Evolutionary conservation across 345 rosid species (phyloP).

Genomic region (Citrus medica): DNA sequence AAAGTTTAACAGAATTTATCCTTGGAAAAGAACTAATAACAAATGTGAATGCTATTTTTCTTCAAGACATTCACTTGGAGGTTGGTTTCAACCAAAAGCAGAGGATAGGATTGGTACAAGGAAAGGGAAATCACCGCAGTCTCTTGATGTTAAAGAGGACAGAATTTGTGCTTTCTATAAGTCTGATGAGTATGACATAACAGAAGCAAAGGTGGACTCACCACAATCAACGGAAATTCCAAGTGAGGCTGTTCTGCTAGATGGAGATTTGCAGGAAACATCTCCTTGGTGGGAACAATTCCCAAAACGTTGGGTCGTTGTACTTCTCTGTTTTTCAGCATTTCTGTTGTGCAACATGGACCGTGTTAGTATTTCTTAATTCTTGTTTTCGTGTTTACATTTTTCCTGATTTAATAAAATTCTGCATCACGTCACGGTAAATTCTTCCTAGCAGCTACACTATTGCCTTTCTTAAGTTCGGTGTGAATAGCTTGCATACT

Average conservation of each 20-base stretch:
- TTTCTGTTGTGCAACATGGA: slow-evolving; percentile 97
- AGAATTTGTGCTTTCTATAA: slow-evolving; percentile 60
- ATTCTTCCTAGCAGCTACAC: not conserved
- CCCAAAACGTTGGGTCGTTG: slow-evolving; percentile 88
- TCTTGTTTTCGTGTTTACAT: not conserved
- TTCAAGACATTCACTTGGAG: slow-evolving; percentile 14
- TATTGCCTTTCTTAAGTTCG: not conserved
- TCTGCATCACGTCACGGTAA: not conserved
- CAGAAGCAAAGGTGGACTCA: slow-evolving; percentile 50
- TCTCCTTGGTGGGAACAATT: slow-evolving; percentile 78
- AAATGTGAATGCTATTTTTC: slow-evolving; percentile 30
- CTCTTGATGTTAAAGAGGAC: slow-evolving; percentile 19
- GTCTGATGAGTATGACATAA: slow-evolving; percentile 75
- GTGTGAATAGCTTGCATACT: not conserved
- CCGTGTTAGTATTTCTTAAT: slow-evolving; percentile 53
- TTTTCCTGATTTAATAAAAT: not conserved
- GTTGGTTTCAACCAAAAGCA: slow-evolving; percentile 23
- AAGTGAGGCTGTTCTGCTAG: slow-evolving; percentile 51
- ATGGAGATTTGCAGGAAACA: slow-evolving; percentile 41
- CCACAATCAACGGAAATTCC: slow-evolving; percentile 47
- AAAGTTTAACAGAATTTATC: slow-evolving; percentile 13
- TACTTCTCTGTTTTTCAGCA: slow-evolving; percentile 75
- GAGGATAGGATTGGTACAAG: slow-evolving; percentile 15
- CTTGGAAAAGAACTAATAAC: slow-evolving; percentile 14
- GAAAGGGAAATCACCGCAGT: slow-evolving; percentile 10